Conservation (phyloP, 2,329 filamentous ascomycete genomes). For the Beauveria varroae region DNA sequence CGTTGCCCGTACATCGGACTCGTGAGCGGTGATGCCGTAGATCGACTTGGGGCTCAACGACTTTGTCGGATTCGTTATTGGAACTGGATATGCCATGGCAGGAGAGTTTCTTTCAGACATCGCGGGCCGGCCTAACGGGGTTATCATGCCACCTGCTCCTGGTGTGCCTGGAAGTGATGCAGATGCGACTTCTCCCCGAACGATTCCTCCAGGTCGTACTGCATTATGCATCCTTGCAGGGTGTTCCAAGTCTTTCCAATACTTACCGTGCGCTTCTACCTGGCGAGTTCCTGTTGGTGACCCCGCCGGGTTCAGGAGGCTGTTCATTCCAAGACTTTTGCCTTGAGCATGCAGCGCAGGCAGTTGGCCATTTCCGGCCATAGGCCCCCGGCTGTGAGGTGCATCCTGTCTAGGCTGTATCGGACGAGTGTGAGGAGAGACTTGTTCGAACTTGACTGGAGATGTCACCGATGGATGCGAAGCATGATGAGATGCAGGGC, state of each 20-base stretch:
- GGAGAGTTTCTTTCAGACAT: constrained; percentile 27
- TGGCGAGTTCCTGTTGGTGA: constrained; percentile 17
- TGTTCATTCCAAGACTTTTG: constrained; percentile 29
- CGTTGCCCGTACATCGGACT: constrained; percentile 18
- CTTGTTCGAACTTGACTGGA: constrained; percentile 28
- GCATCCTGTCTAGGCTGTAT: constrained; percentile 15
- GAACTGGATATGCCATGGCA: constrained; percentile 23
- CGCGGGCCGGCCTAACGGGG: constrained; percentile 21
- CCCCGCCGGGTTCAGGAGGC: constrained; percentile 31
- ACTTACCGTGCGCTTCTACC: constrained; percentile 13
- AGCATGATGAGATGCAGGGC: constrained; percentile 47
- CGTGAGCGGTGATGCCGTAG: constrained; percentile 18
- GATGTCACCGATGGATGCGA: constrained; percentile 43
- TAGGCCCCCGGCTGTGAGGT: constrained; percentile 16
- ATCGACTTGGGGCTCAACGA: constrained; percentile 26
- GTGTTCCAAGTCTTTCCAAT: constrained; percentile 16
- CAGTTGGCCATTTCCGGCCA: constrained; percentile 14
- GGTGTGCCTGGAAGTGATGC: constrained; percentile 28
- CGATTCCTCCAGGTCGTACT: constrained; percentile 18
- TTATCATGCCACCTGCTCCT: constrained; percentile 17
- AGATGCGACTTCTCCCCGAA: constrained; percentile 21
- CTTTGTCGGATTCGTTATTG: constrained; percentile 22
- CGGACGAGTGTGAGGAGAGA: constrained; percentile 13
- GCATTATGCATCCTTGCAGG: constrained; percentile 16
- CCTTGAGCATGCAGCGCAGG: constrained; percentile 19